Percentiles rank a stretch among this genome's conserved stretches.
Evolutionary conservation across 176 grass and related monocot species (phyloP).

Genomic region (Bromus sterilis): DNA sequence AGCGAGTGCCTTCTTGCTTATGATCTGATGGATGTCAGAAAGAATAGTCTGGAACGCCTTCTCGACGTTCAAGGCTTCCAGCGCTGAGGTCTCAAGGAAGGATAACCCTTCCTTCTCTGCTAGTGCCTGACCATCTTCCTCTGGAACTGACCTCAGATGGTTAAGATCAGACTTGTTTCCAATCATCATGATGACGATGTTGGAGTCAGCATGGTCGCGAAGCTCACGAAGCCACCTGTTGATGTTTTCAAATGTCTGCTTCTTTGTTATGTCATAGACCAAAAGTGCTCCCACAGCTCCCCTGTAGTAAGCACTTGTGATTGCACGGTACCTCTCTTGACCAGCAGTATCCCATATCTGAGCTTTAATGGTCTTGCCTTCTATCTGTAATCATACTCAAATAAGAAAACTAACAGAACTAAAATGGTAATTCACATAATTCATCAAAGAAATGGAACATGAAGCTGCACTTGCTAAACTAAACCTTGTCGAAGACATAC

Average conservation of each 20-base stretch:
- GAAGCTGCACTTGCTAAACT: neutral
- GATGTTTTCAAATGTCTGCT: constrained; percentile 65
- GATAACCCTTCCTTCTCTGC: constrained; percentile 64
- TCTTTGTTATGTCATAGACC: constrained; percentile 73
- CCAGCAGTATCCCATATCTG: constrained; percentile 78
- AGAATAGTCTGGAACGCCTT: constrained; percentile 62
- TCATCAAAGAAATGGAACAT: neutral
- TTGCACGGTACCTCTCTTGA: constrained; percentile 65
- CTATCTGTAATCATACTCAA: constrained; percentile 33
- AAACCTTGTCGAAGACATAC: neutral
- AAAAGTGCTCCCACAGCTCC: constrained; percentile 70
- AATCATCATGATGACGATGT: constrained; percentile 77
- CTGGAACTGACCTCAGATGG: constrained; percentile 53
- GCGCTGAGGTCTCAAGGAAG: constrained; percentile 57
- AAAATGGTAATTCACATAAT: neutral
- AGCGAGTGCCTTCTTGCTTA: constrained; percentile 73
- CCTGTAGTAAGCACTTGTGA: constrained; percentile 75
- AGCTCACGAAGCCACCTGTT: constrained; percentile 65
- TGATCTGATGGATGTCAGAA: constrained; percentile 62
- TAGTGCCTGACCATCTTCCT: constrained; percentile 54
- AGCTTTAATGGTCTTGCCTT: constrained; percentile 62
- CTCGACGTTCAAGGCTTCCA: constrained; percentile 65
- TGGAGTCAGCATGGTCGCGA: constrained; percentile 61
- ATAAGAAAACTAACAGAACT: constrained; percentile 14
- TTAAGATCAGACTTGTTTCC: constrained; percentile 68